phyloP scores from a whole-genome alignment of 108 stramenopile genomes.

The Hondaea fermentalgiana region DNA sequence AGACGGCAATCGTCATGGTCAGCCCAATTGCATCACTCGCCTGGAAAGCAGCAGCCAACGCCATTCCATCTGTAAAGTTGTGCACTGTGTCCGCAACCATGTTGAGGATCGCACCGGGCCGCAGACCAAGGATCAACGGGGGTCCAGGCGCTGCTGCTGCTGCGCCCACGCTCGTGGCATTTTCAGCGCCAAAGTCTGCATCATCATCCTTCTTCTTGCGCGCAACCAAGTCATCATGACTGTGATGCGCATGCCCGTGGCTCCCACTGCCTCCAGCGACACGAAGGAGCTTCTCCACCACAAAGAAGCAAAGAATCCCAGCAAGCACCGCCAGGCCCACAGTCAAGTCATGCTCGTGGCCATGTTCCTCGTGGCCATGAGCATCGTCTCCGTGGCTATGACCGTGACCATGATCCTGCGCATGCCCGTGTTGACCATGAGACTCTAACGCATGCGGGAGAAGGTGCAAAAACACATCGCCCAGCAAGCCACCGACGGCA shows the following conservation, averaged over 20 bases:
- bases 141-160: no score
- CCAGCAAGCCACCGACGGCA: neutral
- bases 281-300: neutral
- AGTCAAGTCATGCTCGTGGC: neutral
- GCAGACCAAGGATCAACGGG: neutral
- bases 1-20: constrained; percentile 6
- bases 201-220: neutral
- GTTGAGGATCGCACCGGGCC: neutral
- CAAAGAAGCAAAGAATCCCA: neutral
- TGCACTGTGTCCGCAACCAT: constrained; percentile 23
- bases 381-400: neutral
- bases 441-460: neutral
- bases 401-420: neutral
- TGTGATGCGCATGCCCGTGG: neutral
- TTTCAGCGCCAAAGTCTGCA: neutral
- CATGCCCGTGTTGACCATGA: neutral
- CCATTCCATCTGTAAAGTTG: constrained; percentile 24
- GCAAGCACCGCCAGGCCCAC: neutral
- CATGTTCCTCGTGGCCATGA: neutral
- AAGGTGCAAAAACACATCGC: neutral
- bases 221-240: neutral
- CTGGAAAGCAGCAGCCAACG: constrained; percentile 20
- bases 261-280: neutral
- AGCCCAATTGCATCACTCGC: neutral
- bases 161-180: no score